Base-by-base conservation (phyloP, 352 stramenopile species). In the Pythium rishiriense region DNA sequence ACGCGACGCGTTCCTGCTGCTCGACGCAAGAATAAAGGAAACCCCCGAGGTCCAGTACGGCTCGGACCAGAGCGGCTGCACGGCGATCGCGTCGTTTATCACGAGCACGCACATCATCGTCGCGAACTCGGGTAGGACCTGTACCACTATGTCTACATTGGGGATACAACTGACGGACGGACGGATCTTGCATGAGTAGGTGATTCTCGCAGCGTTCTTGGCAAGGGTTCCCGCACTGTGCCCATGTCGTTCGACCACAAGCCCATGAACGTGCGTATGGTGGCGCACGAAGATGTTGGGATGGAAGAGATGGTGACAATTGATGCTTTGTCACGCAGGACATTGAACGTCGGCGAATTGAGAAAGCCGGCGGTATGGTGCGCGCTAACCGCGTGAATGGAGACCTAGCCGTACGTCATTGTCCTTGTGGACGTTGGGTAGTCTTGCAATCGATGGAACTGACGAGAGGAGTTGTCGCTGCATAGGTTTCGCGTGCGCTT, bases 161-260 rank as follows among this genome's bases (percentile, higher is more conserved):
- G 33, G 9, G 17, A 12, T 1, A 5, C 7, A 43, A 4, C 14
- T 43, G 37, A 43, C 37, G 11, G 37, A 43, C 37, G 37, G 33
- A 45, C 19, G 51, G 46, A 39, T 19, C 3, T 41, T 43, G 33
- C 22, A 39, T 29, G 41, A 19, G 26, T 51, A 84, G 78, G 85
- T 21, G 87, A 94, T 70, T 95, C 87, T n/a, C 74, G 87, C 58
- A 87, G 81, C 43, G 78, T 94, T 39, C 74, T 93, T 43, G 74
- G 62, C 43, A 92, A 87, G 57, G 55, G 73, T 22, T 68, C 69
- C 15, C 57, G 54, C 10, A 84, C 75, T 1, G 72, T 94, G 21
- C 78, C 85, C 28, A 91, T 97, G 76, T 96, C 87, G 22, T 90
- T 81, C 47, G 93, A 98, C 70, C 93, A 97, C 79, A 98, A 98